Percentiles rank a stretch among this genome's conserved stretches.
Evolutionary conservation across 2,329 filamentous ascomycete species (phyloP).

Genomic region (Colletotrichum magnum): DNA sequence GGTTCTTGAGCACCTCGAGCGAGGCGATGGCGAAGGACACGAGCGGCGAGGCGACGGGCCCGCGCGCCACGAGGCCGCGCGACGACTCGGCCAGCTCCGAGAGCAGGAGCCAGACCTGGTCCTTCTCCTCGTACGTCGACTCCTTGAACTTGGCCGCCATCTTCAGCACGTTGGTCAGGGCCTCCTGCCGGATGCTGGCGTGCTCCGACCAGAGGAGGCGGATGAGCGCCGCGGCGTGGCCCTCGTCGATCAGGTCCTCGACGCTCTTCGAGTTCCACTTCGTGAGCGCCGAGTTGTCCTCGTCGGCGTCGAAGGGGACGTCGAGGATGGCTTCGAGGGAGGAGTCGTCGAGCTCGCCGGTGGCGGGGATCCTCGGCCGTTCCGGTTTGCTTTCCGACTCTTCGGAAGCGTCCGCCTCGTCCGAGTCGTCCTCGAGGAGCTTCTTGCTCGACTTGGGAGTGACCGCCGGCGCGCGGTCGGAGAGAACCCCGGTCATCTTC

Average conservation of each 20-base stretch:
- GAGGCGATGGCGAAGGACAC: conserved; percentile 82
- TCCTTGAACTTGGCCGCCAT: conserved; percentile 74
- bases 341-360: conserved; percentile 50
- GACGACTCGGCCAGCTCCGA: conserved; percentile 86
- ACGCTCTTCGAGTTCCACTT: conserved; percentile 84
- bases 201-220: conserved; percentile 83
- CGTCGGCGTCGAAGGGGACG: conserved; percentile 59
- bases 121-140: conserved; percentile 81
- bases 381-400: background rate
- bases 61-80: conserved; percentile 64
- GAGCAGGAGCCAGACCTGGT: conserved; percentile 84
- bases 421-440: conserved; percentile 9
- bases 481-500: conserved; percentile 44
- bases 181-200: conserved; percentile 83
- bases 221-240: conserved; percentile 78
- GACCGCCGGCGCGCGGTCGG: conserved; percentile 13
- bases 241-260: conserved; percentile 85
- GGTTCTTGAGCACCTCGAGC: conserved; percentile 79
- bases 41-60: conserved; percentile 79
- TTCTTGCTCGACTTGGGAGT: conserved; percentile 2
- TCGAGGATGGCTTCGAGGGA: conserved; percentile 68
- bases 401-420: conserved; percentile 5
- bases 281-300: conserved; percentile 67
- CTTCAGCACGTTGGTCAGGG: conserved; percentile 77
- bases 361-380: background rate